Evolutionary conservation across 345 rosid genomes (phyloP), one percentile per base, ranked within the genome.

Genomic region (Stellera chamaejasme): DNA sequence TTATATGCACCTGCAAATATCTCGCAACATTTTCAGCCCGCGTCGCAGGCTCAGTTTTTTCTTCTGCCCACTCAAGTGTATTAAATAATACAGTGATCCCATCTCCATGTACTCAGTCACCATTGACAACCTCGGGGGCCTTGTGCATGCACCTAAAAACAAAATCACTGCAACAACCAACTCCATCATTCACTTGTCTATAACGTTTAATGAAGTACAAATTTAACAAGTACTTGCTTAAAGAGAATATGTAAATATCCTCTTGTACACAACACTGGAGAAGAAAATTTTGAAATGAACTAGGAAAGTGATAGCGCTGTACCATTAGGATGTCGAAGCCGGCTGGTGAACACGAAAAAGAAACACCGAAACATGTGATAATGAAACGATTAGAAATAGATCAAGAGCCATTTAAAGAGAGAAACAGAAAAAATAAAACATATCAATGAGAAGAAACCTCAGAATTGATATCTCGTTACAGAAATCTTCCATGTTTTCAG

Each of bases 251-350:
- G 7, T 32, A 32, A 32, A 32, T 32, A 32, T 32, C 6, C 3
- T 32, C 39, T 32, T 32, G 39, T 32, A 32, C 39, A 32, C 9
- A 32, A 19, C 23, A 19, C 23, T 32, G 9, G 9, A 32, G 3
- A 43, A 45, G 55, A 50, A 49, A 47, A 39, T 43, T 32, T 57
- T 32, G 57, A 48, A 52, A 59, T 50, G 48, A 32, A 19, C 23
- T 19, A 32, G 39, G 39, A 32, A 52, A 43, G 47, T 42, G 42
- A 59, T 61, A 60, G 68, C 46, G 53, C 56, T 63, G 69, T 94
- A 94, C 99, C 97, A 63, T 90, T 87, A 39, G 97, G 97, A 78
- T 94, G 97, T 69, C 99, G 84, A 56, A 94, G 90, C 32, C 96
- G 96, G 74, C 99, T 94, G 82, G 48, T 69, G 56, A 48, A 46